Percentiles rank a stretch among this genome's conserved stretches.
phyloP scores from a whole-genome alignment of 1,139 yeast genomes.

The Insectozyma bohioensis region DNA sequence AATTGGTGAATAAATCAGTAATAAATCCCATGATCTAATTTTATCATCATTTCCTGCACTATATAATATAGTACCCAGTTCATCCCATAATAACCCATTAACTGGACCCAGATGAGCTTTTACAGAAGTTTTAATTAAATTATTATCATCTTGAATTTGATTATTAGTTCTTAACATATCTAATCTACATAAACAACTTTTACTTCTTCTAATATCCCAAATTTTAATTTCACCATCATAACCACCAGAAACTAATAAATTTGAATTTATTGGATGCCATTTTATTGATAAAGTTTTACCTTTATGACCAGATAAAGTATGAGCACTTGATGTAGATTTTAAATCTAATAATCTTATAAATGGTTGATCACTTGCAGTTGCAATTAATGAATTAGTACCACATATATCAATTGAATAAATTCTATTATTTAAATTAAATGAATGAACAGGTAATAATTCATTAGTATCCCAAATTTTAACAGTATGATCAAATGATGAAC shows the following conservation, averaged over 20 bases:
- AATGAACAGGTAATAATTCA: conserved; percentile 59
- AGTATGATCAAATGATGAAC: conserved; percentile 77
- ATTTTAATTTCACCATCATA: conserved; percentile 65
- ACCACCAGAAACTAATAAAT: conserved; percentile 73
- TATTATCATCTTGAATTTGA: conserved; percentile 19
- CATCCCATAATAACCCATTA: conserved; percentile 73
- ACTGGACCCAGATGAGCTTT: conserved; percentile 76
- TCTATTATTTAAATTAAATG: conserved; percentile 53
- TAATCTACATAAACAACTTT: conserved; percentile 60
- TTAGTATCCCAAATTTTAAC: conserved; percentile 84
- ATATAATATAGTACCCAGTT: conserved; percentile 55
- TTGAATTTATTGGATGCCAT: conserved; percentile 72
- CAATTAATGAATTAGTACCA: conserved; percentile 55
- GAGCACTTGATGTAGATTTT: conserved; percentile 68
- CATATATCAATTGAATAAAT: conserved; percentile 55
- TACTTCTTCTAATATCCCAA: conserved; percentile 77
- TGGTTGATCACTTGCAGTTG: conserved; percentile 71
- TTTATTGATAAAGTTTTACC: conserved; percentile 64
- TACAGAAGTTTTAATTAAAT: conserved; percentile 31
- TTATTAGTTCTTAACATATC: conserved; percentile 48
- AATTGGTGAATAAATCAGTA: conserved; percentile 44
- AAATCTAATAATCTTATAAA: conserved; percentile 71
- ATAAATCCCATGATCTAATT: conserved; percentile 71
- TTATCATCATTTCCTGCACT: conserved; percentile 79
- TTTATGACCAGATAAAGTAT: conserved; percentile 64